A percentile compares a stretch with the other conserved stretches of the same genome.
Evolutionary conservation across 1,284 basidiomycete species (phyloP).

Genomic region (Entoloma clypeatum): DNA sequence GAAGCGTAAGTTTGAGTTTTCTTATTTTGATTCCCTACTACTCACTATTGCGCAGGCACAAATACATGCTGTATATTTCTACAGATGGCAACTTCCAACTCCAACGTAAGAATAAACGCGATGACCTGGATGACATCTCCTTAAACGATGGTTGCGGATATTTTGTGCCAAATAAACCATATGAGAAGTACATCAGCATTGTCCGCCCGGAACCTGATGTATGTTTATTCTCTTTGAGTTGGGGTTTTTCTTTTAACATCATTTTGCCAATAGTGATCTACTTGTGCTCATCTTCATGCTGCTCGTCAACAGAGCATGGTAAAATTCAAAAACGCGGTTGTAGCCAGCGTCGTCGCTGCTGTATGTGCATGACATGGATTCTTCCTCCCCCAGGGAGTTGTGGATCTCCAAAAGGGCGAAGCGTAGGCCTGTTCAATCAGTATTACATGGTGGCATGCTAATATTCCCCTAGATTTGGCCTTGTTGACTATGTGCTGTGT

Average conservation of each 20-base stretch:
- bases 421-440: slow-evolving; percentile 14
- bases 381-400: slow-evolving; percentile 22
- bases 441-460: background rate
- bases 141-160: slow-evolving; percentile 25
- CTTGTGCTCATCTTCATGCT: slow-evolving; percentile 24
- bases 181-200: slow-evolving; percentile 17
- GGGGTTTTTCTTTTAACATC: background rate
- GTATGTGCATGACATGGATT: slow-evolving; percentile 27
- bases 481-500: slow-evolving; percentile 17
- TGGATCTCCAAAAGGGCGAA: slow-evolving; percentile 25
- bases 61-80: slow-evolving; percentile 22
- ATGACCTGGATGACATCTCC: slow-evolving; percentile 27
- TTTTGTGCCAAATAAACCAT: slow-evolving; percentile 19
- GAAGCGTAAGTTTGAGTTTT: slow-evolving; percentile 11
- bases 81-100: slow-evolving; percentile 27
- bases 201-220: slow-evolving; percentile 15
- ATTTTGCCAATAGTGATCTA: slow-evolving; percentile 16
- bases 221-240: slow-evolving; percentile 3
- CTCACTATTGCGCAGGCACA: slow-evolving; percentile 17
- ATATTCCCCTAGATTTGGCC: slow-evolving; percentile 8
- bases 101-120: slow-evolving; percentile 23
- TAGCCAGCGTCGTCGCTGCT: slow-evolving; percentile 24
- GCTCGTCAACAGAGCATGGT: slow-evolving; percentile 23
- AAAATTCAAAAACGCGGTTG: slow-evolving; percentile 26
- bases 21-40: background rate